Percentiles rank a stretch among this genome's conserved stretches.
Evolutionary conservation across 139 green algal genomes (phyloP).

Genomic region (Ettlia oleoabundans): DNA sequence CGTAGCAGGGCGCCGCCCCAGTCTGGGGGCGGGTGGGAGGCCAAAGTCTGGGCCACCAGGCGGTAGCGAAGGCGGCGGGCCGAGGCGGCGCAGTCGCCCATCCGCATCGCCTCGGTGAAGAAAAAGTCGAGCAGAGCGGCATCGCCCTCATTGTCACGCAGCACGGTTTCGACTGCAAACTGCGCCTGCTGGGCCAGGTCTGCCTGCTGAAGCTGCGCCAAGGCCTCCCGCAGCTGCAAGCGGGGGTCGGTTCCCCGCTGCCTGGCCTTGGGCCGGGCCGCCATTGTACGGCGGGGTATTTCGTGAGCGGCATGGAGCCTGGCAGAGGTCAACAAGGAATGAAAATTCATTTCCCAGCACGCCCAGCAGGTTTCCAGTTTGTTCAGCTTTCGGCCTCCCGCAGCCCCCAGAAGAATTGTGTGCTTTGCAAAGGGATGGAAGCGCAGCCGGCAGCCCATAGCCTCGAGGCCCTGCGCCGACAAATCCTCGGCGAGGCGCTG

Average conservation of each 20-base stretch:
- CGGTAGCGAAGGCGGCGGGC: slow-evolving; percentile 26
- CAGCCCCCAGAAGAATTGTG: background rate
- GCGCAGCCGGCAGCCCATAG: background rate
- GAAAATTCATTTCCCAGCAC: background rate
- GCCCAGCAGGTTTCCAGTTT: background rate
- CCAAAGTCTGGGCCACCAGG: background rate
- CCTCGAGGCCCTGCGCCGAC: background rate
- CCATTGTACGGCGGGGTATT: too few species aligned
- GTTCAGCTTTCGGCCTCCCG: too few species aligned
- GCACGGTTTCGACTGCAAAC: slow-evolving; percentile 4
- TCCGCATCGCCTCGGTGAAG: slow-evolving; percentile 1
- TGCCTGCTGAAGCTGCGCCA: background rate
- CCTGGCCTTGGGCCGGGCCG: too few species aligned
- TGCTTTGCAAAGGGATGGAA: background rate
- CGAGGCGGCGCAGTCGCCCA: background rate
- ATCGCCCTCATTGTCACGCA: slow-evolving; percentile 1
- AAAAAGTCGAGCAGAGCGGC: background rate
- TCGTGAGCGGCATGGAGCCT: too few species aligned
- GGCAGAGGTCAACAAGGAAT: too few species aligned
- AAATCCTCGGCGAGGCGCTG: background rate
- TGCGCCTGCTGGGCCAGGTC: slow-evolving; percentile 24
- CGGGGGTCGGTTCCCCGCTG: background rate
- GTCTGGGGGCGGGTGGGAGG: background rate
- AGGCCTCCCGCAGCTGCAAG: slow-evolving; percentile 18
- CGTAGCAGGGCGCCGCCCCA: background rate